Evolutionary conservation across 345 rosid species (phyloP).

Genomic region (sweet orange (Citrus sinensis)): DVS_A1.0 CM039163.1:43274501-43275000

Average conservation of each 20-base stretch:
- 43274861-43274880: slow-evolving; percentile 56
- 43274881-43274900: slow-evolving; percentile 85
- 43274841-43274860: slow-evolving; percentile 49
- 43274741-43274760: slow-evolving; percentile 57
- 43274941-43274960: slow-evolving; percentile 51
- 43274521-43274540: slow-evolving; percentile 10
- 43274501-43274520: background rate
- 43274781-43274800: slow-evolving; percentile 65
- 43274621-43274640: slow-evolving; percentile 73
- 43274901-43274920: slow-evolving; percentile 75
- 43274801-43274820: slow-evolving; percentile 88
- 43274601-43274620: slow-evolving; percentile 7
- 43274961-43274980: slow-evolving; percentile 28
- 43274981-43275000: slow-evolving; percentile 7
- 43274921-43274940: slow-evolving; percentile 61
- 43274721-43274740: slow-evolving; percentile 68
- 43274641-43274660: slow-evolving; percentile 74
- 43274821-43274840: slow-evolving; percentile 43
- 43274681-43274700: slow-evolving; percentile 73
- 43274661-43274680: slow-evolving; percentile 74
- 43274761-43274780: slow-evolving; percentile 47
- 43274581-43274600: background rate
- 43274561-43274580: background rate
- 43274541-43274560: background rate
- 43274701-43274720: slow-evolving; percentile 93